Evolutionary conservation across 129 eudicot species (phyloP), one percentile per base, ranked within the genome.

Genomic region (Oenanthe sinensis): DNA sequence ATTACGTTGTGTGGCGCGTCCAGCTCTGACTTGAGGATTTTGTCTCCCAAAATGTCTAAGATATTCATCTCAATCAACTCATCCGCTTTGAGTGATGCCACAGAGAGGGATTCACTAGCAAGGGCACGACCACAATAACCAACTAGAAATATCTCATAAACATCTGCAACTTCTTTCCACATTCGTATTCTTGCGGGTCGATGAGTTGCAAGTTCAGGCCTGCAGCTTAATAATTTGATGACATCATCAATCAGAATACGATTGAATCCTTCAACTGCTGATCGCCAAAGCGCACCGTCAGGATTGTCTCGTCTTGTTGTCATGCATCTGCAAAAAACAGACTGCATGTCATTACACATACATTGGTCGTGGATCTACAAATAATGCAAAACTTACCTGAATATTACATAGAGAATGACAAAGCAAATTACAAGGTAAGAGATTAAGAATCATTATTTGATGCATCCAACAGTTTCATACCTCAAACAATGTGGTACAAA

Each of bases 81-180:
- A 78, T 96, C 95, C 33, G 89, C 92, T 83, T 89, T 88, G 47
- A 82, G 89, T 26, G 87, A 83, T 28, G 86, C 81, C 48, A 87
- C 83, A 24, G 97, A 89, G 44, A 86, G 88, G 81, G 86, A 81
- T 83, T 75, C 87, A 70, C 96, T 83, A 86, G 92, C 88, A 60
- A 95, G 88, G 65, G 99, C 97, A 74, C 97, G 97, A 5, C 99
- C 99, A 87, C 99, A 96, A 78, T 96, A 90, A 46, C 99, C 99
- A 42, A 92, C 91, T 48, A 96, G 87, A 63, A 96, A 96, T 79
- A 90, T 84, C 79, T 96, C 97, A 75, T 90, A 96, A 50, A 96
- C 91, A 86, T 92, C 99, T 54, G 97, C 97, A 84, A 92, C 91
- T 89, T 92, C 99, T 85, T 96, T 96, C 99, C 99, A 96, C 47